These are phyloP conservation scores for Solanum clarkiae DNA, from an alignment of 257 asterid species.

Conservation along the genomic window DNA sequence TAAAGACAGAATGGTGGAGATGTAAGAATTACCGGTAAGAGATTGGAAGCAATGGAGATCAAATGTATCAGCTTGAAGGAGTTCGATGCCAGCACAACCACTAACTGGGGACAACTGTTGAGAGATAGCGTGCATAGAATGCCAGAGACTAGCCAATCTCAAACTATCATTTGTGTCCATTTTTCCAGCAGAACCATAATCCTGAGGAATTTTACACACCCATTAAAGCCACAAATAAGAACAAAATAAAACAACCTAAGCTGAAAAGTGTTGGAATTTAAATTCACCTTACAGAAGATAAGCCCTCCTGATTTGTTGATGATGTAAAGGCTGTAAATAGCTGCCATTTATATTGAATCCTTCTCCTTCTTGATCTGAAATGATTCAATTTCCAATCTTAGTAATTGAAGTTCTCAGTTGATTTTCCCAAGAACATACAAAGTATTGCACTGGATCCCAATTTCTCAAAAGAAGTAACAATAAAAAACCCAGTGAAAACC, in stretches of 20 bases:
- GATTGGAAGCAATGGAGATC: slow-evolving; percentile 96
- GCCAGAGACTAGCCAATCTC: slow-evolving; percentile 96
- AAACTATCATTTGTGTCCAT: slow-evolving; percentile 96
- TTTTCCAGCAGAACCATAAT: slow-evolving; percentile 82
- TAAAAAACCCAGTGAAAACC: not conserved
- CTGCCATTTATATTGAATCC: slow-evolving; percentile 45
- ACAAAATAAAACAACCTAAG: not conserved
- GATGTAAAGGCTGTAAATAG: slow-evolving; percentile 76
- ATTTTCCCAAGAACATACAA: not conserved
- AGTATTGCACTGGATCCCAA: not conserved
- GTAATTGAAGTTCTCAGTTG: not conserved
- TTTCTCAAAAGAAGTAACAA: not conserved
- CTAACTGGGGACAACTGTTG: slow-evolving; percentile 92
- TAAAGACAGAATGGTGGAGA: not conserved
- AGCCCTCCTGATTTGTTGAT: slow-evolving; percentile 97
- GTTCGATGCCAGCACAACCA: slow-evolving; percentile 84
- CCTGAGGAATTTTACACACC: slow-evolving; percentile 15
- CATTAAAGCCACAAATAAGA: not conserved
- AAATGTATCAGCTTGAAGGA: slow-evolving; percentile 84
- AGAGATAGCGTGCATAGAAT: slow-evolving; percentile 97
- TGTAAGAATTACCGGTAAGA: slow-evolving; percentile 50
- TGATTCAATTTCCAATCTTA: not conserved
- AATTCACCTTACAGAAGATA: slow-evolving; percentile 63
- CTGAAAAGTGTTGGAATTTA: not conserved
- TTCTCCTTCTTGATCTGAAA: not conserved